Conservation (phyloP, 148 eudicot genomes). For the Heliosperma pusillum region DNA sequence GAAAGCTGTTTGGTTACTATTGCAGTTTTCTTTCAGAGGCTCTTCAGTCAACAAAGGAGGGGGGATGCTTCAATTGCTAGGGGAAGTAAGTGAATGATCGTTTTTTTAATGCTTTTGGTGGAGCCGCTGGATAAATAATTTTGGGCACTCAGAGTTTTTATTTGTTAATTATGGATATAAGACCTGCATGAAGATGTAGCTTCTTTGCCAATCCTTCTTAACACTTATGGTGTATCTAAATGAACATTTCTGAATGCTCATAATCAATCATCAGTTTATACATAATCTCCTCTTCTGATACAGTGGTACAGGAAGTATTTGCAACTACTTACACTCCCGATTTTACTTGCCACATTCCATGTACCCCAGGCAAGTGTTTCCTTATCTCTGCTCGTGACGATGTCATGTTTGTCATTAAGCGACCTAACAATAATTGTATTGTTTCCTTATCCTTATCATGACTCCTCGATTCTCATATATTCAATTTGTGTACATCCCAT, state of each 20-base stretch:
- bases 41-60: conserved; percentile 39
- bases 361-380: conserved; percentile 72
- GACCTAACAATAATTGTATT: background rate
- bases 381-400: conserved; percentile 4
- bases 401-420: background rate
- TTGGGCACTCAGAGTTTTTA: background rate
- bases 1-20: conserved; percentile 6
- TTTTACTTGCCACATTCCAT: conserved; percentile 45
- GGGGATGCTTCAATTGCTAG: conserved; percentile 47
- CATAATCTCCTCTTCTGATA: conserved; percentile 21
- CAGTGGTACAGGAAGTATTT: conserved; percentile 70
- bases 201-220: background rate
- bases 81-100: conserved; percentile 52
- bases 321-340: conserved; percentile 61
- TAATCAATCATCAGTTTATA: background rate
- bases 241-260: background rate
- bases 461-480: background rate
- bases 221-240: background rate
- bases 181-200: background rate
- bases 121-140: background rate
- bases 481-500: background rate
- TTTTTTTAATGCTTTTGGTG: background rate
- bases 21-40: conserved; percentile 53
- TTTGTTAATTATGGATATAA: conserved; percentile 2
- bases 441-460: background rate